Percentiles rank a stretch among this genome's conserved stretches.
phyloP scores from a whole-genome alignment of 441 rosid genomes.

The Erodium moschatum region DNA sequence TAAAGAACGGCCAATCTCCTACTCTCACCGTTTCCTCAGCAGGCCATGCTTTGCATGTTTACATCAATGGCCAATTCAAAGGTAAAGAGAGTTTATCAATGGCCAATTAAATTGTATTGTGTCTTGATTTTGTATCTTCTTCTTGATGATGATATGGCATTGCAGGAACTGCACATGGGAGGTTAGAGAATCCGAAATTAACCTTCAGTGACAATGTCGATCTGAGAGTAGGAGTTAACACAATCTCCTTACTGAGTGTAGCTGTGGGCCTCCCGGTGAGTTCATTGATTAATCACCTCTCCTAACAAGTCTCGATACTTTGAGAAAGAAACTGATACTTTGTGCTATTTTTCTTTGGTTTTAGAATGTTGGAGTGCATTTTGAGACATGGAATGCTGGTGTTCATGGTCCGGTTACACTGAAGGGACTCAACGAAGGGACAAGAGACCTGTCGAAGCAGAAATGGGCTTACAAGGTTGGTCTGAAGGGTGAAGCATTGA shows the following conservation, averaged over 20 bases:
- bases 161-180: conserved; percentile 79
- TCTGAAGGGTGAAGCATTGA: conserved; percentile 85
- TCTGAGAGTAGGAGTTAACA: conserved; percentile 69
- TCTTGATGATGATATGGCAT: neutral
- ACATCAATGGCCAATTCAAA: conserved; percentile 72
- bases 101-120: too few relatives aligned
- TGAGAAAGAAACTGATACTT: neutral
- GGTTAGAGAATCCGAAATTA: conserved; percentile 63
- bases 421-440: conserved; percentile 74
- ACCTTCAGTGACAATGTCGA: conserved; percentile 66
- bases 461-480: conserved; percentile 97
- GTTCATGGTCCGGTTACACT: conserved; percentile 86
- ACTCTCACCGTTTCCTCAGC: conserved; percentile 70
- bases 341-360: conserved; percentile 12
- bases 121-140: neutral
- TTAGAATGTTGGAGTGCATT: conserved; percentile 91
- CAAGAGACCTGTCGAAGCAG: conserved; percentile 76
- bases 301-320: neutral
- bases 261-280: conserved; percentile 92
- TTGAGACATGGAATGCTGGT: conserved; percentile 89
- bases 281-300: conserved; percentile 5
- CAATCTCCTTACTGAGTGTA: conserved; percentile 77
- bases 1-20: conserved; percentile 80
- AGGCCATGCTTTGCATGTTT: conserved; percentile 89
- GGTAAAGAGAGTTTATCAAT: conserved; percentile 31